Evolutionary conservation across 148 eudicot genomes (phyloP).

Genomic region (Arctostaphylos glauca): DNA sequence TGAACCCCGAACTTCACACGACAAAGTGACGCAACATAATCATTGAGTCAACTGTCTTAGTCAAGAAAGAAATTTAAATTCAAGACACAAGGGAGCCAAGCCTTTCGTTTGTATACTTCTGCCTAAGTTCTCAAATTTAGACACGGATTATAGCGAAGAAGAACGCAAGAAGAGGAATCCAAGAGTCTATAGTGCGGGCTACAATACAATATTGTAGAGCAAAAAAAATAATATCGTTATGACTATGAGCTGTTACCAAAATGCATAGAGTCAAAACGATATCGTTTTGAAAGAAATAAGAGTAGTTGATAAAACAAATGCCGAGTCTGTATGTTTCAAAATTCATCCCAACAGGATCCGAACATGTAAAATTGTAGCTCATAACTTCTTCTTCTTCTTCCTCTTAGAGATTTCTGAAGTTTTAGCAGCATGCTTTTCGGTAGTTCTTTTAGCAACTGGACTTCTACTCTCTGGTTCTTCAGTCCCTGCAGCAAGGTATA

Average conservation of each 20-base stretch:
- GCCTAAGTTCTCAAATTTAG: neutral
- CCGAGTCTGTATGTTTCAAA: no score
- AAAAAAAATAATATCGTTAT: no score
- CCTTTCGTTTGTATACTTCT: neutral
- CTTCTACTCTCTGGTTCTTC: slow-evolving; percentile 36
- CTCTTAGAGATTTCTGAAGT: slow-evolving; percentile 54
- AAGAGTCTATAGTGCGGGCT: no score
- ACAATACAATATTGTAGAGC: no score
- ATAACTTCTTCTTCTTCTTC: slow-evolving; percentile 67
- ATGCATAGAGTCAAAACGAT: no score
- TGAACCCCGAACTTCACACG: no score
- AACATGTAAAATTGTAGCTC: neutral
- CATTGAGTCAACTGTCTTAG: no score
- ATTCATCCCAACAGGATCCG: neutral
- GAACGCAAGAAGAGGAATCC: neutral
- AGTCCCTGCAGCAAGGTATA: slow-evolving; percentile 30
- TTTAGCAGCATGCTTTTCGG: slow-evolving; percentile 42
- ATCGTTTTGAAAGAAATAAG: no score
- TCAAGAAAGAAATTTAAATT: neutral
- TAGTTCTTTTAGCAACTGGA: slow-evolving; percentile 33
- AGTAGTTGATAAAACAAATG: no score
- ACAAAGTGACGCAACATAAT: no score
- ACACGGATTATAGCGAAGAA: neutral
- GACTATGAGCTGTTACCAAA: no score
- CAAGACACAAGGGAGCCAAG: neutral